Percentiles rank a stretch among this genome's conserved stretches.
Conservation (phyloP, 2,329 filamentous ascomycete genomes). For the Colletotrichum somersetense region DNA sequence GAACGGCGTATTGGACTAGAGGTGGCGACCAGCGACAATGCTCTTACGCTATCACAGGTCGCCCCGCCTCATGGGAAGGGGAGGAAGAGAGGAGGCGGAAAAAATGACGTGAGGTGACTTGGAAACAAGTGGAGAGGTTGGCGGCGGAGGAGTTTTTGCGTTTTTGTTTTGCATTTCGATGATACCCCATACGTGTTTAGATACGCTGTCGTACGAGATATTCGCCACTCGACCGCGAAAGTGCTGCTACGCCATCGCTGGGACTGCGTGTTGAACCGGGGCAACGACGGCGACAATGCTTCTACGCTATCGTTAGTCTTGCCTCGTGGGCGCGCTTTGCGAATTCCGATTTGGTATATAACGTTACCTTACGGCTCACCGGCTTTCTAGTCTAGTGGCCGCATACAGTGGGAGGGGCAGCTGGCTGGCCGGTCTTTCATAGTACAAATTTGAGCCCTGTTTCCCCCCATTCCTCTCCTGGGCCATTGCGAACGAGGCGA, state of each 20-base stretch:
- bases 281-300: slow-evolving; percentile 64
- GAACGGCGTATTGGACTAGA: slow-evolving; percentile 60
- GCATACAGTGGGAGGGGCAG: not conserved
- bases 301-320: slow-evolving; percentile 63
- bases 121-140: not conserved
- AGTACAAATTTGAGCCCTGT: slow-evolving; percentile 30
- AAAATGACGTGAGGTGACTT: not conserved
- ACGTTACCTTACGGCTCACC: slow-evolving; percentile 4
- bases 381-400: not conserved
- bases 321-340: slow-evolving; percentile 61
- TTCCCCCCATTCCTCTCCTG: not conserved
- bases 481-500: not conserved
- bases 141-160: slow-evolving; percentile 36
- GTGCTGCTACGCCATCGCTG: slow-evolving; percentile 69
- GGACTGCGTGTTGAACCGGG: slow-evolving; percentile 66
- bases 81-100: slow-evolving; percentile 1
- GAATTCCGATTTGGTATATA: slow-evolving; percentile 42
- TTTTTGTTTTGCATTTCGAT: slow-evolving; percentile 48
- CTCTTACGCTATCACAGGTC: slow-evolving; percentile 63
- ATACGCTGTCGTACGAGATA: slow-evolving; percentile 59
- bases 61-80: slow-evolving; percentile 38
- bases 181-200: slow-evolving; percentile 62
- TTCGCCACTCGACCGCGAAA: slow-evolving; percentile 63
- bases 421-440: slow-evolving; percentile 28
- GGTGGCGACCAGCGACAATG: slow-evolving; percentile 62